Evolutionary conservation across 169 alveolate species (phyloP), one percentile per base, ranked within the genome.

Genomic region (Plasmodium gallinaceum): DNA sequence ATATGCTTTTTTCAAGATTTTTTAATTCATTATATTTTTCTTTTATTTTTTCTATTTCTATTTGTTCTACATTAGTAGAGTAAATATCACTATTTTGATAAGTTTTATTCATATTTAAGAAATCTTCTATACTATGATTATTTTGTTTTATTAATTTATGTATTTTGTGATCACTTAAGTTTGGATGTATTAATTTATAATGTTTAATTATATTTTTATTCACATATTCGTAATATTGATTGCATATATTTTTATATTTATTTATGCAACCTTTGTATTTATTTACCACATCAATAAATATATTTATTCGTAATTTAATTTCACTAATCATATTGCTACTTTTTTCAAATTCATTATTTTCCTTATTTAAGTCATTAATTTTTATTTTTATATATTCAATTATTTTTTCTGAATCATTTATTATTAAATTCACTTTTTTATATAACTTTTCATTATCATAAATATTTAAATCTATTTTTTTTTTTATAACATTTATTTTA

Each of bases 391-490:
- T 69, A 46, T 65, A 3, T 6, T 68, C 26, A 9, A 76, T 20
- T 3, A 64, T 76, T 4, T 76, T 60, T 51, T 76, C 89, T 7
- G 74, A 64, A 64, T 48, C 26, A 5, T 16, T 46, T 8, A 76
- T 76, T 3, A 68, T 76, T 12, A 57, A 22, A 22, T 64, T 76
- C 5, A 76, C 61, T 42, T 76, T 76, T 22, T 16, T 43, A 22
- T 76, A 62, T 6, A 76, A 22, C 18, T 76, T 69, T 39, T 76
- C 89, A 7, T 51, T 76, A 42, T 76, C 89, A 54, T 76, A 76
- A 0, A 76, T 76, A 48, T 76, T 76, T 22, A 76, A 57, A n/a
- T 76, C 89, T 7, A 76, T 76, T 76, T 76, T 76, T 39, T 64
- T 51, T 76, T 76, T 76, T 52, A 64, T 62, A n/a, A 54, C 48